Base-by-base conservation (phyloP, 2,329 filamentous ascomycete species). In the Neopestalotiopsis sp. region DNA sequence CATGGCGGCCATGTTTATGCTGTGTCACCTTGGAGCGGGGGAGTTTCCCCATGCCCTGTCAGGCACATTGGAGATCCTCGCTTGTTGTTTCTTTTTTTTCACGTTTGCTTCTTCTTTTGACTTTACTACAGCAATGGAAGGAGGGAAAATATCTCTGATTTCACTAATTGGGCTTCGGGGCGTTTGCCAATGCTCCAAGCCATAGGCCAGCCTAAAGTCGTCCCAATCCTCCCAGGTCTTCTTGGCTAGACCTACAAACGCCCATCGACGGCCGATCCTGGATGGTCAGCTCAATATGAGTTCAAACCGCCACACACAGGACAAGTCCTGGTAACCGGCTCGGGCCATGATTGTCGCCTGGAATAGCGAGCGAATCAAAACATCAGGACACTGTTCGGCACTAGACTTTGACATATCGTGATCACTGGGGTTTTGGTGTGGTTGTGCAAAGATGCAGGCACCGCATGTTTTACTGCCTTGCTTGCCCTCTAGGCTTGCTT, bases 1-100 rank as follows among this genome's bases (percentile, higher is more conserved):
- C 68, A 72, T 72, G 73, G 71, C 70, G 64, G 7, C 7, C 20
- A 34, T 17, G 20, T 38, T 24, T 20, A 32, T 45, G 65, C 34
- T 32, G 65, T 67, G 53, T 7, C n/a, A 61, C 65, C 45, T 53
- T 53, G n/a, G 17, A 53, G 45, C 45, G 45, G 45, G 45, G 45
- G 45, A 53, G 17, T 10, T 20, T 53, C 45, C 17, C 20, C 45
- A 20, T 53, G 45, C 45, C 24, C 45, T 53, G 45, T 53, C 45
- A 53, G 45, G 45, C n/a, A 53, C n/a, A 53, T 38, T 38, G 34
- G 10, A 10, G 45, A 24, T 53, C 45, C 45, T 20, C 45, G 45
- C 45, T 53, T 53, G 45, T 53, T 32, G 38, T 38, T 30, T 57
- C 20, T 66, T 66, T 66, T 66, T 66, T 66, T 53, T n/a, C 45